Evolutionary conservation across 2,329 filamentous ascomycete species (phyloP).

Genomic region (Ophiostoma sp.): DNA sequence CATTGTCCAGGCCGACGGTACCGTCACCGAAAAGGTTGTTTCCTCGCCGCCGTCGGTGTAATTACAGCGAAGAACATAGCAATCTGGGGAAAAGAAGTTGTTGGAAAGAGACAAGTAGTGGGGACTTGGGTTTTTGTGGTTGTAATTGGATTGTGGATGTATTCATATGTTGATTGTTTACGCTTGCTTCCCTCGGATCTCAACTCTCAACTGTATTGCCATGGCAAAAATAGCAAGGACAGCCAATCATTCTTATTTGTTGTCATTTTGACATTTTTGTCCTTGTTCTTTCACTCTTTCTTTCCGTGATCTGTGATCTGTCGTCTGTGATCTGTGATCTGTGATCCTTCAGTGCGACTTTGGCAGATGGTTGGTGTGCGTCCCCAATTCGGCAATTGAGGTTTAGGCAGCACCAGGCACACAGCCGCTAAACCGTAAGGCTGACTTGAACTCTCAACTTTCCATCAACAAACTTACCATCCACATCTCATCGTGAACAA

Average conservation of each 20-base stretch:
- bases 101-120: too few relatives aligned
- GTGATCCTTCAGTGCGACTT: background rate
- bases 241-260: background rate
- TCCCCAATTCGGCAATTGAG: background rate
- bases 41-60: background rate
- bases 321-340: background rate
- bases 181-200: background rate
- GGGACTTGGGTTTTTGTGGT: too few relatives aligned
- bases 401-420: background rate
- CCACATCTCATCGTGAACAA: background rate
- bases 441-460: background rate
- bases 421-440: background rate
- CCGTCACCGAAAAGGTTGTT: slow-evolving; percentile 48
- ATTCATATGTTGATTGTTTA: too few relatives aligned
- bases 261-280: too few relatives aligned
- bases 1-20: slow-evolving; percentile 47
- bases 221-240: background rate
- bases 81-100: too few relatives aligned
- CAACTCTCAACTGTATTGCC: background rate
- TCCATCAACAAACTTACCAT: background rate
- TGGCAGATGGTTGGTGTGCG: too few relatives aligned
- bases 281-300: too few relatives aligned
- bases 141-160: background rate
- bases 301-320: background rate
- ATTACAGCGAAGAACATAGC: too few relatives aligned